Percentiles rank a stretch among this genome's conserved stretches.
These are phyloP conservation scores for Rhodotorula sp. DNA, from an alignment of 1,284 basidiomycete species.

Conservation along the genomic window DNA sequence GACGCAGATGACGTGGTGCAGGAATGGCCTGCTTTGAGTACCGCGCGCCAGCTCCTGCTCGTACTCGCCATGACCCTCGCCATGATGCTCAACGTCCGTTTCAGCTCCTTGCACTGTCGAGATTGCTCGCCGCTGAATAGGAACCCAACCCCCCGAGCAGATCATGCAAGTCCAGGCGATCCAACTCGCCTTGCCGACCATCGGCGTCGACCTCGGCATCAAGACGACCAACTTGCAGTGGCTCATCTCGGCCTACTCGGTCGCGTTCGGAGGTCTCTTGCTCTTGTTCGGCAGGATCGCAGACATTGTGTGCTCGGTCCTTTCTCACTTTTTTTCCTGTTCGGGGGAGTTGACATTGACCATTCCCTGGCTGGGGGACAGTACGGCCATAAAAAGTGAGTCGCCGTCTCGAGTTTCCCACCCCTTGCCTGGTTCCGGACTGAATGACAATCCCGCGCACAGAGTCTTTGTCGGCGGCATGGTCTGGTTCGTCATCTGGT, in stretches of 20 bases:
- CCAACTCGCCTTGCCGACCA: slow-evolving; percentile 13
- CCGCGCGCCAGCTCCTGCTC: slow-evolving; percentile 13
- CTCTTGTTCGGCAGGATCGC: slow-evolving; percentile 68
- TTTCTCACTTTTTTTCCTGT: slow-evolving; percentile 14
- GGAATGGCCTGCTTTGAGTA: slow-evolving; percentile 6
- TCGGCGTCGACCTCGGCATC: slow-evolving; percentile 21
- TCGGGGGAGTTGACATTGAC: no score
- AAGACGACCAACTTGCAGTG: slow-evolving; percentile 22
- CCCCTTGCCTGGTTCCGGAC: no score
- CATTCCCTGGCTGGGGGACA: not conserved
- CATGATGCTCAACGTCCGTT: slow-evolving; percentile 34
- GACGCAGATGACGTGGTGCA: not conserved
- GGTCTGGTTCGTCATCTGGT: slow-evolving; percentile 46
- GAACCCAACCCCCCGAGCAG: slow-evolving; percentile 1
- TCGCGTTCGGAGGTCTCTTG: slow-evolving; percentile 52
- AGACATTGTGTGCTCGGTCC: slow-evolving; percentile 58
- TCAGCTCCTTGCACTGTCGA: no score
- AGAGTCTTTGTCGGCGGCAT: slow-evolving; percentile 45
- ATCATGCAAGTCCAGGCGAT: slow-evolving; percentile 28
- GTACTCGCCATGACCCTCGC: slow-evolving; percentile 13
- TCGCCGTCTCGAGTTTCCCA: no score
- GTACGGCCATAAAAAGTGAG: slow-evolving; percentile 19
- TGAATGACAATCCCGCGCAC: no score
- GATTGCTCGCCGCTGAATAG: no score
- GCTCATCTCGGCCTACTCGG: slow-evolving; percentile 30